Conservation (phyloP, 768 basidiomycete genomes). For the Mrakia gelida region DNA sequence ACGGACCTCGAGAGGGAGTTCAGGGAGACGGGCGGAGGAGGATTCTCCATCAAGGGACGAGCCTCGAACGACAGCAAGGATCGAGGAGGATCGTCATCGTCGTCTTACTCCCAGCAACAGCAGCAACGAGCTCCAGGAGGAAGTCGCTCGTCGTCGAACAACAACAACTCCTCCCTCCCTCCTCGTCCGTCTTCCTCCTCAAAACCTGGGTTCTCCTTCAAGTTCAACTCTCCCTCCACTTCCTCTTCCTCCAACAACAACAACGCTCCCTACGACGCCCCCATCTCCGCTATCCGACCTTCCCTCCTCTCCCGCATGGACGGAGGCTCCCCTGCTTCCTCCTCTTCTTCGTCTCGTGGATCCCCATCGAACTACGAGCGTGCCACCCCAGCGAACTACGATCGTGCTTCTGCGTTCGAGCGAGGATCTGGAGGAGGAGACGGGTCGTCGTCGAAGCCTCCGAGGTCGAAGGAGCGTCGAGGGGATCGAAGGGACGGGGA, state of each 20-base stretch:
- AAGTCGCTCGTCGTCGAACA: neutral
- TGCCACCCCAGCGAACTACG: neutral
- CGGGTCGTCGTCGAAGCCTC: slow-evolving; percentile 1
- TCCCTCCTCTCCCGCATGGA: slow-evolving; percentile 18
- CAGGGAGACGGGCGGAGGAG: slow-evolving; percentile 10
- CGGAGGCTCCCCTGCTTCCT: neutral
- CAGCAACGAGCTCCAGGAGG: slow-evolving; percentile 1
- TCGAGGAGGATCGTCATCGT: neutral
- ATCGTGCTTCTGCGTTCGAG: neutral
- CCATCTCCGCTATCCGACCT: slow-evolving; percentile 13
- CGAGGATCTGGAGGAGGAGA: neutral
- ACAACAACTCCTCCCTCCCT: neutral
- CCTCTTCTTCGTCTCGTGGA: slow-evolving; percentile 5
- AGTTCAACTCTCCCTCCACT: slow-evolving; percentile 1
- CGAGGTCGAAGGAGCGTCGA: neutral
- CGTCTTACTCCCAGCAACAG: neutral
- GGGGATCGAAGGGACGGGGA: slow-evolving; percentile 13
- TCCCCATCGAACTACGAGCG: neutral
- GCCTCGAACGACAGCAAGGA: neutral
- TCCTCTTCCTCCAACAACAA: neutral
- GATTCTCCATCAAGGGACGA: slow-evolving; percentile 27
- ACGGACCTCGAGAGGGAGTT: slow-evolving; percentile 26
- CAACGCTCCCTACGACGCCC: neutral
- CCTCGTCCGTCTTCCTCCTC: slow-evolving; percentile 2
- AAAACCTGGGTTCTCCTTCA: slow-evolving; percentile 16